Evolutionary conservation across 345 rosid species (phyloP).

Genomic region (Corchorus capsularis): DNA sequence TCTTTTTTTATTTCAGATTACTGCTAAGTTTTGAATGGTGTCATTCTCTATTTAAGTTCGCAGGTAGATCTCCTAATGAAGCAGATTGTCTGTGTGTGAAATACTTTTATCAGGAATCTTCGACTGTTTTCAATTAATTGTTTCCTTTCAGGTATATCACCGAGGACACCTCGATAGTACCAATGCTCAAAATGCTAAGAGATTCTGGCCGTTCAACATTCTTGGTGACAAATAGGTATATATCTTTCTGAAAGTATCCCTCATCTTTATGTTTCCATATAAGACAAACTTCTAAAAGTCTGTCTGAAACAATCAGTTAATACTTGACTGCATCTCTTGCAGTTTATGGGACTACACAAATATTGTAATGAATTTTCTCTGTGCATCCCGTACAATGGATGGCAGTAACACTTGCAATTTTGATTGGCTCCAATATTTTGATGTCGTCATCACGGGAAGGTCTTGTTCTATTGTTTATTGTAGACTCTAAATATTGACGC

Average conservation of each 20-base stretch:
- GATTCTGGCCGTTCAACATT: constrained; percentile 92
- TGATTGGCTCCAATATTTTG: constrained; percentile 93
- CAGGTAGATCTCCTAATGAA: neutral
- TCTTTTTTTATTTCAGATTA: neutral
- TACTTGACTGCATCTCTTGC: constrained; percentile 37
- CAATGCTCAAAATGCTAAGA: constrained; percentile 88
- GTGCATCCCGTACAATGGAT: constrained; percentile 46
- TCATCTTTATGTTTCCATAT: neutral
- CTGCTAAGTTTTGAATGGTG: constrained; percentile 12
- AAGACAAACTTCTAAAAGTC: neutral
- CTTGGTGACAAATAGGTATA: constrained; percentile 96
- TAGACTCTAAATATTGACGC: constrained; percentile 5
- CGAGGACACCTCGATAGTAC: constrained; percentile 73
- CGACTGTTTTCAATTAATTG: neutral
- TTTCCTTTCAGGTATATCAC: constrained; percentile 65
- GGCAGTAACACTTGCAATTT: constrained; percentile 54
- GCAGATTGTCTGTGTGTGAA: constrained; percentile 1
- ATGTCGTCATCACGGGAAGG: constrained; percentile 98
- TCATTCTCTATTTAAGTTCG: neutral
- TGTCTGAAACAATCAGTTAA: neutral
- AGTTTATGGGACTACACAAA: constrained; percentile 99
- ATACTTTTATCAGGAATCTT: neutral
- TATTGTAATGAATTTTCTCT: constrained; percentile 94
- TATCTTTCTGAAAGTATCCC: neutral
- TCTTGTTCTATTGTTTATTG: constrained; percentile 24